phyloP scores from a whole-genome alignment of 257 asterid species.

The Solanum paucissectum region DNA sequence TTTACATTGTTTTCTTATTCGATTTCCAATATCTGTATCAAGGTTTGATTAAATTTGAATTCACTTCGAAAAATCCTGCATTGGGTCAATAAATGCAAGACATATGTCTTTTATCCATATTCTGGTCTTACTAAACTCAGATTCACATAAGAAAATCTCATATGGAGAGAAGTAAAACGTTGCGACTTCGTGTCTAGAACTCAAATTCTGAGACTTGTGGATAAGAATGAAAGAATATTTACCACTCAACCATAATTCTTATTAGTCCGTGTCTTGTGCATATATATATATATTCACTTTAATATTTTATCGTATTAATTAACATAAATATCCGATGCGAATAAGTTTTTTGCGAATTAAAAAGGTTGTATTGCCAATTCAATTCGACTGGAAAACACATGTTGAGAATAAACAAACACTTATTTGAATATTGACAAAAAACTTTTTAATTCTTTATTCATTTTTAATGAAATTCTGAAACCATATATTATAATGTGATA shows the following conservation, averaged over 20 bases:
- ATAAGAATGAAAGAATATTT: neutral
- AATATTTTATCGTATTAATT: neutral
- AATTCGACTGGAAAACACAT: neutral
- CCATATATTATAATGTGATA: neutral
- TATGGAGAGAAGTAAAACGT: neutral
- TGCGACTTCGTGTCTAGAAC: neutral
- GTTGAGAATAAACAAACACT: neutral
- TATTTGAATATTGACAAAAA: neutral
- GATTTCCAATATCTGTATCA: fast-evolving
- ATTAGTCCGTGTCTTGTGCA: neutral
- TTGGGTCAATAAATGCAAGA: neutral
- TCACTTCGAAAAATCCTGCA: fast-evolving
- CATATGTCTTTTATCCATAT: neutral
- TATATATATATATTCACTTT: neutral
- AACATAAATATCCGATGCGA: fast-evolving
- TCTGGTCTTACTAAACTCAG: neutral
- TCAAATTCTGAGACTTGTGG: fast-evolving
- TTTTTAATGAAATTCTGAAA: neutral
- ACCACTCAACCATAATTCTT: neutral
- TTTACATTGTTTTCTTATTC: neutral
- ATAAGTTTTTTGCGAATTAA: fast-evolving
- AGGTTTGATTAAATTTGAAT: fast-evolving
- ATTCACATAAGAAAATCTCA: neutral
- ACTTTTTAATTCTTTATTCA: neutral
- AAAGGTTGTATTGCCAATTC: neutral